Conservation (phyloP, 2,329 filamentous ascomycete genomes). For the Beauveria australis region DNA sequence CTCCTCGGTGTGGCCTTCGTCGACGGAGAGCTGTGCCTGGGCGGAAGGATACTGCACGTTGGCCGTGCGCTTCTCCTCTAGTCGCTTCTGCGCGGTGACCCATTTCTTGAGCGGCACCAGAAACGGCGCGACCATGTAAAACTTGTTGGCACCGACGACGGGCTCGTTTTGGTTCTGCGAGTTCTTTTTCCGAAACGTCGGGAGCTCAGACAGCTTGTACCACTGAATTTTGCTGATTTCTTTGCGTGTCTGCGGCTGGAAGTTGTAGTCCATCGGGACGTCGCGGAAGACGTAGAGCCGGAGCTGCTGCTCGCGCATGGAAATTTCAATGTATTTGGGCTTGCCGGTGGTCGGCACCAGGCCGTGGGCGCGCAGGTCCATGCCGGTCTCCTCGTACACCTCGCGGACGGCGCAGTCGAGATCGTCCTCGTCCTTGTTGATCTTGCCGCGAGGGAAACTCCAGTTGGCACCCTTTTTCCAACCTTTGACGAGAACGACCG, state of each 20-base stretch:
- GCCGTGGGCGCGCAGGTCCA: slow-evolving; percentile 68
- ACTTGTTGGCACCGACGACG: slow-evolving; percentile 67
- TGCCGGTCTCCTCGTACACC: slow-evolving; percentile 93
- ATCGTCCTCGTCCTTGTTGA: slow-evolving; percentile 94
- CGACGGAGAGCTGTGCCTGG: slow-evolving; percentile 33
- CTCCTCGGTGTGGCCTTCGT: slow-evolving; percentile 56
- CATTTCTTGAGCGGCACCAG: slow-evolving; percentile 78
- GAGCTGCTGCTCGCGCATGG: slow-evolving; percentile 89
- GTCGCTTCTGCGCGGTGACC: slow-evolving; percentile 76
- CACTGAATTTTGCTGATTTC: slow-evolving; percentile 97
- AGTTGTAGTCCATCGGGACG: slow-evolving; percentile 77
- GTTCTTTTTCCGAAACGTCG: slow-evolving; percentile 67
- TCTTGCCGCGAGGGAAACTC: slow-evolving; percentile 96
- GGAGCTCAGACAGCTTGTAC: slow-evolving; percentile 85
- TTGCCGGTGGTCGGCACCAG: slow-evolving; percentile 64
- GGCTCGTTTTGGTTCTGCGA: slow-evolving; percentile 50
- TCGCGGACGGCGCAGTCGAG: slow-evolving; percentile 89
- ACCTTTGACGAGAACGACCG: slow-evolving; percentile 86
- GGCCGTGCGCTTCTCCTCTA: slow-evolving; percentile 45
- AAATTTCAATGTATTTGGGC: slow-evolving; percentile 78
- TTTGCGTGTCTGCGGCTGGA: slow-evolving; percentile 86
- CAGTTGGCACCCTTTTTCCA: slow-evolving; percentile 97
- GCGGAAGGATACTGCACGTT: slow-evolving; percentile 33
- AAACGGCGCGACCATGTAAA: slow-evolving; percentile 97
- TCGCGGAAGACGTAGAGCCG: slow-evolving; percentile 86